These are phyloP conservation scores for Pestalotiopsis sp. DNA, from an alignment of 2,329 filamentous ascomycete genomes.

Conservation along the genomic window DNA sequence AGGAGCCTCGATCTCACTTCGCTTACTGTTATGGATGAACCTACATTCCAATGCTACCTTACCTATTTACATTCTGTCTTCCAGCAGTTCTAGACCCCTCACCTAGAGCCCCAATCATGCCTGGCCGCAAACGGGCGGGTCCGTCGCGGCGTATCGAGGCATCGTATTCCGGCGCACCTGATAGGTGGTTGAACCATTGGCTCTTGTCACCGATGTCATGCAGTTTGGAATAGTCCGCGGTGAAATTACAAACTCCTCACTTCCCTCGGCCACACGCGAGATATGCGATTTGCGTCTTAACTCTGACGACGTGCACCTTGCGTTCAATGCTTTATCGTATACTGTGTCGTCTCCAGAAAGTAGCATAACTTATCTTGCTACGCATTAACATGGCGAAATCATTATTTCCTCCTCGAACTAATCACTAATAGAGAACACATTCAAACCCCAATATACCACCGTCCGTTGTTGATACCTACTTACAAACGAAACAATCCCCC, in stretches of 20 bases:
- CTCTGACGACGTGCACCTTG: too few species aligned
- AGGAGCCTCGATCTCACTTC: not conserved
- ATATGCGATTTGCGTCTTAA: too few species aligned
- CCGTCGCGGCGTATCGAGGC: not conserved
- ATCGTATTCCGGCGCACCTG: not conserved
- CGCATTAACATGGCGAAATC: not conserved
- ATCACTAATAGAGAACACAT: not conserved
- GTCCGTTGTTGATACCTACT: not conserved
- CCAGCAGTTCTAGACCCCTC: not conserved
- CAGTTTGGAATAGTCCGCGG: not conserved
- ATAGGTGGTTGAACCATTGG: not conserved
- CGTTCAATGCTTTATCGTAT: too few species aligned
- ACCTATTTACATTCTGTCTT: not conserved
- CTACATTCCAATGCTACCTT: not conserved
- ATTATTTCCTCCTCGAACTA: not conserved
- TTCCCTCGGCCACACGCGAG: too few species aligned
- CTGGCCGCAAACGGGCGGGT: not conserved
- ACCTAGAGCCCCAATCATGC: not conserved
- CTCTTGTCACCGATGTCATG: not conserved
- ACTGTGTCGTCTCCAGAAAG: not conserved
- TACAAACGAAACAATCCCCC: not conserved
- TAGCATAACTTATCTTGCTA: too few species aligned
- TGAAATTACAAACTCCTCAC: not conserved
- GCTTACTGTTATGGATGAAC: not conserved
- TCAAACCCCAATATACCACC: not conserved